A percentile compares a stretch with the other conserved stretches of the same genome.
phyloP scores from a whole-genome alignment of 192 early-diverging fungal genomes.

The Podila epicladia region DNA sequence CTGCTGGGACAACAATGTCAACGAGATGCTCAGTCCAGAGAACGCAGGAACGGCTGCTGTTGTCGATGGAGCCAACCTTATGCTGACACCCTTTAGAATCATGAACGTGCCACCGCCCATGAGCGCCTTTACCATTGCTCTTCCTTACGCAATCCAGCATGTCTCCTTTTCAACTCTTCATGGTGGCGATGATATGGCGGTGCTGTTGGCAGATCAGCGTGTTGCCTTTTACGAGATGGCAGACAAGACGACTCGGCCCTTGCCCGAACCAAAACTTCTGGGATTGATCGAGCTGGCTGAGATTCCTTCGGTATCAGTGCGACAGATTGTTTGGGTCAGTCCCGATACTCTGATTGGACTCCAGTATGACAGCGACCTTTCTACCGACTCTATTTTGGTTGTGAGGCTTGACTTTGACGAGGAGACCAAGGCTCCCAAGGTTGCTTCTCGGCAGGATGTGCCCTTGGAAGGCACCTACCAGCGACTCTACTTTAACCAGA shows the following conservation, averaged over 20 bases:
- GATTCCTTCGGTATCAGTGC: conserved; percentile 32
- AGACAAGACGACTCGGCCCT: conserved; percentile 17
- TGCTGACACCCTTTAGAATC: conserved; percentile 82
- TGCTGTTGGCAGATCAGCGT: conserved; percentile 67
- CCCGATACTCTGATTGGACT: conserved; percentile 64
- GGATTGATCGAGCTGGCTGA: conserved; percentile 52
- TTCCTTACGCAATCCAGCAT: conserved; percentile 59
- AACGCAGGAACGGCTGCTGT: conserved; percentile 28
- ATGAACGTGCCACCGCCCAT: conserved; percentile 98
- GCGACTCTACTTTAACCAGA: conserved; percentile 51
- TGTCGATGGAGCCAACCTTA: conserved; percentile 47
- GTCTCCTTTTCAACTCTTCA: conserved; percentile 72
- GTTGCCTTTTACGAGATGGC: conserved; percentile 53
- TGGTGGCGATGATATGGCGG: conserved; percentile 77
- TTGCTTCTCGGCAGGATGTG: conserved; percentile 8
- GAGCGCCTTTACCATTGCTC: conserved; percentile 57
- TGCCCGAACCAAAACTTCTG: conserved; percentile 37
- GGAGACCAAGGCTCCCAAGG: conserved; percentile 25
- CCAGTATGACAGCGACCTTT: conserved; percentile 50
- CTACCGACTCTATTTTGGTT: conserved; percentile 52
- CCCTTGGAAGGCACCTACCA: conserved; percentile 47
- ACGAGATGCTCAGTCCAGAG: conserved; percentile 27
- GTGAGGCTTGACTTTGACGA: conserved; percentile 53
- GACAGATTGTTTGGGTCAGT: conserved; percentile 78
- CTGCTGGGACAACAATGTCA: conserved; percentile 45